Conservation (phyloP, 2,329 filamentous ascomycete genomes). For the Claviceps capensis region DNA sequence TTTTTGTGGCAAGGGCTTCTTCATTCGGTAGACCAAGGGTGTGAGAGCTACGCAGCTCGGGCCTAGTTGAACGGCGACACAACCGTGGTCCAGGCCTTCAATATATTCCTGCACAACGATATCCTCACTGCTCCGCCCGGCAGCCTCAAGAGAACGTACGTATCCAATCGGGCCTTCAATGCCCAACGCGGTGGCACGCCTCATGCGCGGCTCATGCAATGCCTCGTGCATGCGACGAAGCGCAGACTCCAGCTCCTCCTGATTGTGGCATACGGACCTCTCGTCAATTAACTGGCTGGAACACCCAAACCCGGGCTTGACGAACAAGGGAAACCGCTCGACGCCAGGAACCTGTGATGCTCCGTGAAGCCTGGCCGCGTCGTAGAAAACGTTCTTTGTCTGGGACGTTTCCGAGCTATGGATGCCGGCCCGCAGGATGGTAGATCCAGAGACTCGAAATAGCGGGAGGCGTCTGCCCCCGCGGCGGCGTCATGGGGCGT, state of each 20-base stretch:
- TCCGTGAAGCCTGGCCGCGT: background rate
- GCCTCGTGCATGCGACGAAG: background rate
- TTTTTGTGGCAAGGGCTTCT: background rate
- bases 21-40: background rate
- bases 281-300: conserved; percentile 1
- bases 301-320: background rate
- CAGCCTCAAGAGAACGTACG: background rate
- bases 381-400: background rate
- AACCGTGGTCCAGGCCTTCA: background rate
- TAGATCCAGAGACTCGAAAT: background rate
- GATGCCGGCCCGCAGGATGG: background rate
- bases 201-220: background rate
- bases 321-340: background rate
- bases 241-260: background rate
- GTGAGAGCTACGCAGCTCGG: background rate
- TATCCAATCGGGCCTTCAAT: background rate
- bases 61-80: background rate
- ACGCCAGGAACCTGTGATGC: background rate
- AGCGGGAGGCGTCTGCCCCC: background rate
- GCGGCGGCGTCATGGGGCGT: background rate
- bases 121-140: background rate
- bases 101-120: conserved; percentile 2
- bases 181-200: background rate
- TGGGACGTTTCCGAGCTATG: background rate
- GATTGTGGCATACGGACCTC: background rate